Conservation (phyloP, 2,329 filamentous ascomycete species). For the Alternaria sp. region DNA sequence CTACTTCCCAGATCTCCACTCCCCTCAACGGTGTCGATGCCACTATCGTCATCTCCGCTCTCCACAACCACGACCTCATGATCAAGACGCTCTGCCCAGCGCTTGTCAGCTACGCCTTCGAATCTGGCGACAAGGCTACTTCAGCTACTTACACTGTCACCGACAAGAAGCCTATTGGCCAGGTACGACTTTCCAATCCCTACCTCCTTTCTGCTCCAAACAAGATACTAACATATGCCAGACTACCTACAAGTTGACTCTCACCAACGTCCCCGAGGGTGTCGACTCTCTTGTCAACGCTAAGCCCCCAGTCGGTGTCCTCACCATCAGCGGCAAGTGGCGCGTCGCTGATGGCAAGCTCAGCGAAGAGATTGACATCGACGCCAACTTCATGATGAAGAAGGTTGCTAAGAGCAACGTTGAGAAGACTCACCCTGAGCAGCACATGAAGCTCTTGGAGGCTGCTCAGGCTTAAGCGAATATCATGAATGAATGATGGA, state of each 20-base stretch:
- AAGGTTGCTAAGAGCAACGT: slow-evolving; percentile 53
- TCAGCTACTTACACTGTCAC: slow-evolving; percentile 48
- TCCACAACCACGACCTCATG: slow-evolving; percentile 53
- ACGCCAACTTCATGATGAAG: slow-evolving; percentile 54
- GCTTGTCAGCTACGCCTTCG: slow-evolving; percentile 45
- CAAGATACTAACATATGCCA: slow-evolving; percentile 13
- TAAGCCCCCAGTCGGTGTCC: slow-evolving; percentile 49
- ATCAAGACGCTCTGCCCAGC: slow-evolving; percentile 51
- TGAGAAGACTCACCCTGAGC: slow-evolving; percentile 51
- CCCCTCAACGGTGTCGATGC: slow-evolving; percentile 37
- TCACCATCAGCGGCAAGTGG: slow-evolving; percentile 52
- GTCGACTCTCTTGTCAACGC: slow-evolving; percentile 52
- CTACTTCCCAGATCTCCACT: slow-evolving; percentile 50
- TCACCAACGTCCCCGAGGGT: slow-evolving; percentile 47
- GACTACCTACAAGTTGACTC: slow-evolving; percentile 54
- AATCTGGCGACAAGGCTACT: slow-evolving; percentile 40
- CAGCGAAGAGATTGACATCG: slow-evolving; percentile 52
- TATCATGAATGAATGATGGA: neutral
- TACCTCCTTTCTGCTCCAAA: neutral
- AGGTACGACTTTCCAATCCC: slow-evolving; percentile 26
- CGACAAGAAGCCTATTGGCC: slow-evolving; percentile 52
- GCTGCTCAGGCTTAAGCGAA: slow-evolving; percentile 33
- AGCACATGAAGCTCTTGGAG: slow-evolving; percentile 48
- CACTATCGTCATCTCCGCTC: slow-evolving; percentile 41
- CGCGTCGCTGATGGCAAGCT: slow-evolving; percentile 43